These are phyloP conservation scores for Neurospora terricola DNA, from an alignment of 495 filamentous ascomycete species.

Conservation along the genomic window DNA sequence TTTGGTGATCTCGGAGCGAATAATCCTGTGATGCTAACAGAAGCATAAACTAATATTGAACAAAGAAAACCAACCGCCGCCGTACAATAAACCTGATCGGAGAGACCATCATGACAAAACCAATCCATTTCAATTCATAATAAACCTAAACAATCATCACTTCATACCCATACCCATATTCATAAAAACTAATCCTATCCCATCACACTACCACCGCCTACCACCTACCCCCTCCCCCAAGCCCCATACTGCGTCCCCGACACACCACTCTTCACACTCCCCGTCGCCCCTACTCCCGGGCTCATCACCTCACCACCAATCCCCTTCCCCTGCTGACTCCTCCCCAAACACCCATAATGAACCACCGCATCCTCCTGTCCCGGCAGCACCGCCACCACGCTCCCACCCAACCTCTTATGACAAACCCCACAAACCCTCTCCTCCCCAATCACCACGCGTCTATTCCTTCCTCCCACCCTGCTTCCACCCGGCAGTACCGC, in stretches of 20 bases:
- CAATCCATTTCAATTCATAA: not conserved
- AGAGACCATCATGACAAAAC: not conserved
- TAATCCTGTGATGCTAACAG: not conserved
- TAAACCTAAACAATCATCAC: not conserved
- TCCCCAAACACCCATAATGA: conserved; percentile 70
- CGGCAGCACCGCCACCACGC: conserved; percentile 59
- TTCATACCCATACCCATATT: not conserved
- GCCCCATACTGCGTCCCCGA: conserved; percentile 1
- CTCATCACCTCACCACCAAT: conserved; percentile 6
- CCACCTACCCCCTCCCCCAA: conserved; percentile 9
- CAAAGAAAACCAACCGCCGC: not conserved
- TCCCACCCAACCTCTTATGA: conserved; percentile 82
- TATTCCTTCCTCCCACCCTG: conserved; percentile 50
- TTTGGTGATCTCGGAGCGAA: not conserved
- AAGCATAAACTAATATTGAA: not conserved
- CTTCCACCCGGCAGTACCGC: conserved; percentile 32
- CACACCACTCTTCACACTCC: not conserved
- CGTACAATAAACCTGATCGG: not conserved
- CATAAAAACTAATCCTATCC: not conserved
- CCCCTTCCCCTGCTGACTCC: conserved; percentile 19
- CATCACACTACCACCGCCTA: not conserved
- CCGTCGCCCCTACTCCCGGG: conserved; percentile 2
- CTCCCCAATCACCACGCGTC: conserved; percentile 70
- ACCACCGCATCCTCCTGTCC: conserved; percentile 49
- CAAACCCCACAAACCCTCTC: conserved; percentile 86